Evolutionary conservation across 306 rosid genomes (phyloP), one percentile per base, ranked within the genome.

Genomic region (Purshia tridentata): DNA sequence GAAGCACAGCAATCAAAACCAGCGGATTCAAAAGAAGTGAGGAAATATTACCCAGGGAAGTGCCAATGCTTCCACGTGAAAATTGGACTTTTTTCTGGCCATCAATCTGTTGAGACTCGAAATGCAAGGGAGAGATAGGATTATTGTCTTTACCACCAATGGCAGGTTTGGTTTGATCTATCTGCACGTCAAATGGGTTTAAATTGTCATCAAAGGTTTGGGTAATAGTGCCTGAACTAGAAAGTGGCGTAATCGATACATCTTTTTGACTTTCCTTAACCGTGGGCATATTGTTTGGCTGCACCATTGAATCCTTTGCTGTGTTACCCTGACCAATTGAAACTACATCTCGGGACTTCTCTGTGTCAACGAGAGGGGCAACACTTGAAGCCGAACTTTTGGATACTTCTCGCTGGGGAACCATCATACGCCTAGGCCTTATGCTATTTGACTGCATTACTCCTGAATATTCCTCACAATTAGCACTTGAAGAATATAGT

Each of bases 401-500:
- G 4, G 79, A 68, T 10, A 67, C 78, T 20, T 61, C 77, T 16
- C 76, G 48, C 73, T 87, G 88, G 22, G 88, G 86, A 75, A 78
- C 84, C 44, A 92, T 19, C 65, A 76, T 59, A 18, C 98, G 89
- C 72, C 82, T 83, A n/a, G 98, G 94, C 80, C 81, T 86, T 68
- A 88, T 55, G 76, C 81, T 80, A 71, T n/a, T 78, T 39, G 93
- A 82, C 80, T 82, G 89, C 76, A 67, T 69, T 64, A 81, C 66
- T 54, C 85, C 92, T 90, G 78, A 61, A 54, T 56, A 67, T 19
- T 80, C 62, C 77, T 51, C 72, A 23, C 51, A 60, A 77, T 23
- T 15, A 70, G 63, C 79, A 40, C 51, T 53, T 51, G 2, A 14
- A 51, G 42, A 77, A 35, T 13, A 42, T 6, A 46, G 12, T 13